A percentile compares a stretch with the other conserved stretches of the same genome.
Evolutionary conservation across 1,139 yeast genomes (phyloP).

Genomic region (Hemisphaericaspora subhashii): DNA sequence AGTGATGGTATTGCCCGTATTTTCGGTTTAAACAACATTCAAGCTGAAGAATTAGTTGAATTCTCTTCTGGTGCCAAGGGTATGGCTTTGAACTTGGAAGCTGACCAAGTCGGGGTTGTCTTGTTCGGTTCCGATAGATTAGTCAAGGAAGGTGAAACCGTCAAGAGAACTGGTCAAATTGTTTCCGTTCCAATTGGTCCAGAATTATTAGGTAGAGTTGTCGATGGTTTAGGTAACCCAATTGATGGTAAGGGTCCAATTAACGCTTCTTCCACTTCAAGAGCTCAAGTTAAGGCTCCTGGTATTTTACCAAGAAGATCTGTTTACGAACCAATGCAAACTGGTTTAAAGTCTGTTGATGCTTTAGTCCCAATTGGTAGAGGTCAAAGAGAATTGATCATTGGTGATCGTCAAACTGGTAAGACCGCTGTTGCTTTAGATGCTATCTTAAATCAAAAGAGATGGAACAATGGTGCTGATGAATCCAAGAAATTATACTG

Average conservation of each 20-base stretch:
- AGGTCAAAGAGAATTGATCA: slow-evolving; percentile 99
- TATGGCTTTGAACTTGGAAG: slow-evolving; percentile 99
- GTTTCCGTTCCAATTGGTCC: slow-evolving; percentile 99
- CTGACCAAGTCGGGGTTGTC: slow-evolving; percentile 99
- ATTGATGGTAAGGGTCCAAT: slow-evolving; percentile 99
- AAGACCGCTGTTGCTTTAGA: slow-evolving; percentile 99
- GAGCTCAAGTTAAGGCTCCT: slow-evolving; percentile 99
- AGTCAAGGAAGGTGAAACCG: slow-evolving; percentile 99
- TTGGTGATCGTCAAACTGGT: slow-evolving; percentile 99
- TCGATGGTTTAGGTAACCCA: slow-evolving; percentile 99
- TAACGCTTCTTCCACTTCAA: slow-evolving; percentile 77
- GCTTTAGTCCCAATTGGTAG: slow-evolving; percentile 99
- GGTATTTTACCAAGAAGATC: slow-evolving; percentile 99
- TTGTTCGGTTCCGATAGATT: slow-evolving; percentile 98
- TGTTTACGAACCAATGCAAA: slow-evolving; percentile 98
- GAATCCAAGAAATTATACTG: slow-evolving; percentile 98
- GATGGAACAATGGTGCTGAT: slow-evolving; percentile 94
- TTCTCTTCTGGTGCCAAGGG: slow-evolving; percentile 99
- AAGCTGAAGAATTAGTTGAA: slow-evolving; percentile 99
- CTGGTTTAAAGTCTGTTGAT: slow-evolving; percentile 99
- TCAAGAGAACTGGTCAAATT: slow-evolving; percentile 99
- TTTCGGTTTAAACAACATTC: slow-evolving; percentile 98
- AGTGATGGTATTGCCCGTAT: slow-evolving; percentile 99
- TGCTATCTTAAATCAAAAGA: slow-evolving; percentile 98
- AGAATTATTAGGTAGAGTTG: slow-evolving; percentile 97